Base-by-base conservation (phyloP, 2,329 filamentous ascomycete genomes). In the Aspergillus intermedius region DNA sequence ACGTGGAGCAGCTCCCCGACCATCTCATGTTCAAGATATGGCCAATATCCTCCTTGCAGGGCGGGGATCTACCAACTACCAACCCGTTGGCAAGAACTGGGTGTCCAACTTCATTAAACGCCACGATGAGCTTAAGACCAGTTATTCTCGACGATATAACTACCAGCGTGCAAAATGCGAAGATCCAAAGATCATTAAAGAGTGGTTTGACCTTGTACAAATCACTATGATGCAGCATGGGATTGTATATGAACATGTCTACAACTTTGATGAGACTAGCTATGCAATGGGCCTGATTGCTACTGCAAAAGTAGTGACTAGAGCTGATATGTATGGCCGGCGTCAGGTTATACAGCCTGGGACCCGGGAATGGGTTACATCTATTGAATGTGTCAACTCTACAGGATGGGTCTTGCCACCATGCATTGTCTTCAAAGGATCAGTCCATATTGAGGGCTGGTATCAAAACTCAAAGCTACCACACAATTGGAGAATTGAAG, bases 281-380 rank as follows among this genome's bases (percentile, higher is more conserved):
- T 46, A 43, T 37, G 10, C 21, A 39, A 46, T 46, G 22, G 39
- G 44, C 17, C 21, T 46, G n/a, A 22, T 43, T 25, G 22, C 22
- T 23, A 43, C 41, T 25, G 9, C 23, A 15, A 44, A 42, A 28
- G 49, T 56, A 12, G 46, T 54, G 48, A 51, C 43, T 13, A 35
- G 51, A 41, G 34, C 37, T 39, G 32, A 49, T 10, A 42, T 42
- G n/a, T 5, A 9, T 47, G 25, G 42, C 21, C 8, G 30, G 35
- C 32, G 34, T 47, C 41, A 13, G 35, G n/a, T 55, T 44, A 35
- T 54, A 44, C 42, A 53, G 23, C 49, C 44, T 45, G 47, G 49
- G 5, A 56, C 53, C 47, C 45, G 12, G 32, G 13, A 35, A 35
- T 35, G 32, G 32, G 32, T 35, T 6, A 35, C 32, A 5, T n/a